phyloP scores from a whole-genome alignment of 768 basidiomycete species.

The Tulasnella sp. region DNA sequence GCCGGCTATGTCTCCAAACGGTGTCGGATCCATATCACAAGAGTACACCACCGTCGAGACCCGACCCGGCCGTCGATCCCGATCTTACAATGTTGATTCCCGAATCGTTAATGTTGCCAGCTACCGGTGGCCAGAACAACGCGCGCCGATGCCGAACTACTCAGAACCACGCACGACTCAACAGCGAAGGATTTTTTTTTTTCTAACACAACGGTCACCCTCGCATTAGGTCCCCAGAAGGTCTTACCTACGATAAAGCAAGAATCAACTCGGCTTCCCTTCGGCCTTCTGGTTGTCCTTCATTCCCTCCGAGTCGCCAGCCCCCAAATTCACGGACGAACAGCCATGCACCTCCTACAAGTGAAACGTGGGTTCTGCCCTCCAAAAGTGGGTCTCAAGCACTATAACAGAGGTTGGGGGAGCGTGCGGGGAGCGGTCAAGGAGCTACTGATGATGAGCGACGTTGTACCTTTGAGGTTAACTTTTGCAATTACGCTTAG shows the following conservation, averaged over 20 bases:
- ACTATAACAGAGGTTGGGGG: not conserved
- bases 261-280: not conserved
- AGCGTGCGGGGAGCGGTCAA: not conserved
- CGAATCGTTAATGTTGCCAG: no score
- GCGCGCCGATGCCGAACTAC: no score
- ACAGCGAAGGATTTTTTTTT: no score
- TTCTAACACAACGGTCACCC: not conserved
- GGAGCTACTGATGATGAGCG: not conserved
- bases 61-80: no score
- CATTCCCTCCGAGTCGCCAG: no score
- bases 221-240: constrained; percentile 13
- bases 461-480: not conserved
- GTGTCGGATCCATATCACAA: no score
- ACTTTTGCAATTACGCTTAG: not conserved
- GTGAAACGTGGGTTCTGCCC: not conserved
- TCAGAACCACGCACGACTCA: no score
- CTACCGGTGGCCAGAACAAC: no score
- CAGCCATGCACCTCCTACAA: not conserved
- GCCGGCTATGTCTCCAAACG: no score
- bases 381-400: not conserved
- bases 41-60: no score
- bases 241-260: not conserved
- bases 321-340: not conserved
- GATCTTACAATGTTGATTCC: no score
- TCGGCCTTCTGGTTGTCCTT: no score